A percentile compares a stretch with the other conserved stretches of the same genome.
phyloP scores from a whole-genome alignment of 2,329 filamentous ascomycete species.

The Talaromyces sp. region DNA sequence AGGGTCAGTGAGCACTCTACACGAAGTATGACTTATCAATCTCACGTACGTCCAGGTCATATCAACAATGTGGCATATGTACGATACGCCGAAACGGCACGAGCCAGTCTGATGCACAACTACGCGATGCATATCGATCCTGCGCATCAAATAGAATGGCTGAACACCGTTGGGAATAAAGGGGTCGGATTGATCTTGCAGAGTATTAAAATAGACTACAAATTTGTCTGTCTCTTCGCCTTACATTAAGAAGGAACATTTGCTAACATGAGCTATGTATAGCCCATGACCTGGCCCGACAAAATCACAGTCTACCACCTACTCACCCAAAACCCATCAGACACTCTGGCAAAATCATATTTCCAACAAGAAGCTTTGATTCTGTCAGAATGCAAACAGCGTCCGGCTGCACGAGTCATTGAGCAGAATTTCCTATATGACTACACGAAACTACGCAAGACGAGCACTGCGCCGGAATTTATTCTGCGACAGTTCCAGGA shows the following conservation, averaged over 20 bases:
- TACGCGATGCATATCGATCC: slow-evolving; percentile 61
- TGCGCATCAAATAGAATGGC: slow-evolving; percentile 59
- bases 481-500: slow-evolving; percentile 57
- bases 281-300: slow-evolving; percentile 83
- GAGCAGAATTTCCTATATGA: slow-evolving; percentile 81
- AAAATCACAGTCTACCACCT: slow-evolving; percentile 79
- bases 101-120: slow-evolving; percentile 72
- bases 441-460: slow-evolving; percentile 56
- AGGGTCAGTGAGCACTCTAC: neutral
- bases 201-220: slow-evolving; percentile 77
- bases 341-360: slow-evolving; percentile 25
- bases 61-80: slow-evolving; percentile 85
- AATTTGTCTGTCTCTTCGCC: slow-evolving; percentile 61
- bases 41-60: slow-evolving; percentile 53
- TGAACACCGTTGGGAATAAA: slow-evolving; percentile 60
- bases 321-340: slow-evolving; percentile 52
- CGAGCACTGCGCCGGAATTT: slow-evolving; percentile 50
- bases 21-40: neutral
- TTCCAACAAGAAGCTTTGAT: slow-evolving; percentile 56
- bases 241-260: neutral
- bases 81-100: slow-evolving; percentile 73
- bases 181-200: slow-evolving; percentile 70
- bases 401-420: slow-evolving; percentile 65
- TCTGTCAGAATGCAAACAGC: slow-evolving; percentile 67
- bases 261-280: slow-evolving; percentile 3